Conservation (phyloP, 768 basidiomycete species). For the Rhodotorula graminis region DNA sequence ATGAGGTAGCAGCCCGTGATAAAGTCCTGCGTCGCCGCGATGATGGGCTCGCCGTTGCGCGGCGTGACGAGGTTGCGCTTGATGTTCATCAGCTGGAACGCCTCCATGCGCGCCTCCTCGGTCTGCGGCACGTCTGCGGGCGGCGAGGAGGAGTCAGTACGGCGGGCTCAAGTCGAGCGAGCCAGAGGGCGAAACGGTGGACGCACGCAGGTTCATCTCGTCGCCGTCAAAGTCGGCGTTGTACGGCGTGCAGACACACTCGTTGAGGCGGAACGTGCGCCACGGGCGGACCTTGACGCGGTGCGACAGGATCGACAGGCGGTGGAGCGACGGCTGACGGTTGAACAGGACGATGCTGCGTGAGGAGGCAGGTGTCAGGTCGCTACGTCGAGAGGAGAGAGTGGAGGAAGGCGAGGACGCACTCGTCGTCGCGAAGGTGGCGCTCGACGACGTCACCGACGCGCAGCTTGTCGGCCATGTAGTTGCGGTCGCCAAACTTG, state of each 20-base stretch:
- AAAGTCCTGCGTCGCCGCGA: conserved; percentile 98
- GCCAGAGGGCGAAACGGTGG: neutral
- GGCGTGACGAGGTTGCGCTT: conserved; percentile 97
- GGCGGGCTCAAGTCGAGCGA: neutral
- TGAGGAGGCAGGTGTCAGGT: neutral
- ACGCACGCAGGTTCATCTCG: conserved; percentile 96
- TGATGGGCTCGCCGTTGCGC: conserved; percentile 96
- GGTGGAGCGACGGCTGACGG: conserved; percentile 96
- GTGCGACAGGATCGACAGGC: conserved; percentile 99
- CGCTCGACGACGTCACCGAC: conserved; percentile 92
- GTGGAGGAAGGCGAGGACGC: conserved; percentile 36
- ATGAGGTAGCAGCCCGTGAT: conserved; percentile 97
- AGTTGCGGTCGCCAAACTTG: conserved; percentile 73
- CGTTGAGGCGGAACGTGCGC: conserved; percentile 94
- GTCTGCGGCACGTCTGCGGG: conserved; percentile 90
- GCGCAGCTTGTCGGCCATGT: conserved; percentile 72
- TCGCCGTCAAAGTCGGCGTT: conserved; percentile 99
- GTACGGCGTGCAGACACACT: conserved; percentile 98
- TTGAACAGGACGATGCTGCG: conserved; percentile 86
- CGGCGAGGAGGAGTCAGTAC: neutral
- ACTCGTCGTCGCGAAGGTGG: conserved; percentile 89
- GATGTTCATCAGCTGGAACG: conserved; percentile 92
- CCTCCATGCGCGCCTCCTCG: conserved; percentile 95
- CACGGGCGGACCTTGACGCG: conserved; percentile 92
- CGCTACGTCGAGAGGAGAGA: neutral